Evolutionary conservation across 2,329 filamentous ascomycete species (phyloP).

Genomic region (Calonectria montana): DNA sequence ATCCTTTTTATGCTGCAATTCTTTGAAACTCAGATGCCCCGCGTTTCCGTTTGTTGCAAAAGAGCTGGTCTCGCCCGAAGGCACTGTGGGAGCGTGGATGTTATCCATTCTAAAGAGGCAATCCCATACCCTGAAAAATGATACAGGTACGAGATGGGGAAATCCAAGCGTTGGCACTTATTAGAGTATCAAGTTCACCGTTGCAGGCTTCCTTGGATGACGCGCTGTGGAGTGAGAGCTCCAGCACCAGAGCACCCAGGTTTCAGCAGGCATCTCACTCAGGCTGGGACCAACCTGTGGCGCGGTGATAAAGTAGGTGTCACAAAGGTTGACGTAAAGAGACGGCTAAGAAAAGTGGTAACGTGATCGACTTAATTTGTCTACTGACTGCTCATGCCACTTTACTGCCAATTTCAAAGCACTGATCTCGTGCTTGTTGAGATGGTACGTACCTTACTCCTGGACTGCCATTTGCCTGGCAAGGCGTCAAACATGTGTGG

Average conservation of each 20-base stretch:
- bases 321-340: background rate
- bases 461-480: background rate
- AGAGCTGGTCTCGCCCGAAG: constrained; percentile 80
- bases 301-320: background rate
- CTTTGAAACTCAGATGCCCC: constrained; percentile 75
- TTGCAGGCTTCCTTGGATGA: constrained; percentile 32
- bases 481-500: background rate
- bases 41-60: constrained; percentile 70
- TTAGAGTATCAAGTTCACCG: background rate
- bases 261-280: background rate
- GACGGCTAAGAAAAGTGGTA: background rate
- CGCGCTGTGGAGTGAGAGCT: constrained; percentile 24
- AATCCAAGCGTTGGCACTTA: background rate
- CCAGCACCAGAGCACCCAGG: constrained; percentile 1
- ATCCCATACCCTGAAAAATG: constrained; percentile 22
- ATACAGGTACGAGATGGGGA: background rate
- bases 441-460: background rate
- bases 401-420: background rate
- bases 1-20: constrained; percentile 88
- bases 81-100: constrained; percentile 68
- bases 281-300: background rate
- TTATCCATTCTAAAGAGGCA: constrained; percentile 59
- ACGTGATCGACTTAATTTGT: background rate
- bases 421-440: background rate
- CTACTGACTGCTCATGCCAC: background rate